A percentile compares a stretch with the other conserved stretches of the same genome.
phyloP scores from a whole-genome alignment of 1,284 basidiomycete species.

The Pseudozyma thailandica region DNA sequence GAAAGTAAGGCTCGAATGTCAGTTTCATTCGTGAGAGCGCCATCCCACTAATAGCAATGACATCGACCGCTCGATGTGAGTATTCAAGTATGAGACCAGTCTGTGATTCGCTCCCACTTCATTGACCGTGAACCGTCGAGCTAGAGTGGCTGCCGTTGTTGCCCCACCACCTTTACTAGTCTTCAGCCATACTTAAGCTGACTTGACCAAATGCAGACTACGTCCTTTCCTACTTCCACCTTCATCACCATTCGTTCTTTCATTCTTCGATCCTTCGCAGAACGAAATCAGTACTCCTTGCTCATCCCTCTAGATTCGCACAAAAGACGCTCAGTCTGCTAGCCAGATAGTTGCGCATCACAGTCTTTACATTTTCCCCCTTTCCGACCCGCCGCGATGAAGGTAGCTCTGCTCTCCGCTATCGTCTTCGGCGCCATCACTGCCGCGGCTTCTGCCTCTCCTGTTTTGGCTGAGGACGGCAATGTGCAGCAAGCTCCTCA shows the following conservation, averaged over 20 bases:
- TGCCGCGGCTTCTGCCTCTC: constrained; percentile 32
- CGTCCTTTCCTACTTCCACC: no score
- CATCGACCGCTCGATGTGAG: background rate
- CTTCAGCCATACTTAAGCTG: no score
- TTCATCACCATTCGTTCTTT: no score
- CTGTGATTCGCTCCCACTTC: no score
- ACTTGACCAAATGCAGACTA: no score
- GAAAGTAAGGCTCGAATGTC: background rate
- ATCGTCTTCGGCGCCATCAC: constrained; percentile 47
- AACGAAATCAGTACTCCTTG: background rate
- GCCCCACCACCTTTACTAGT: no score
- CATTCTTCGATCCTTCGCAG: background rate
- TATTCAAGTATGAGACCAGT: no score
- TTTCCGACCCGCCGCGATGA: constrained; percentile 17
- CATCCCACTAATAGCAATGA: no score
- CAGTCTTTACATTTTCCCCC: constrained; percentile 15
- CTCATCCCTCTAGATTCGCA: background rate
- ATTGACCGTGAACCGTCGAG: no score
- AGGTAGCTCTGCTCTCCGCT: constrained; percentile 27
- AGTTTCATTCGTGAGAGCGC: background rate
- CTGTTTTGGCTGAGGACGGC: constrained; percentile 10
- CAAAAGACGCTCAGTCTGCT: constrained; percentile 16
- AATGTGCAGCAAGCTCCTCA: constrained; percentile 1
- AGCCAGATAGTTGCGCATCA: constrained; percentile 16
- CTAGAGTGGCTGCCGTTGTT: no score